Percentiles rank a stretch among this genome's conserved stretches.
phyloP scores from a whole-genome alignment of 2,329 filamentous ascomycete genomes.

The Dothistroma pini region DNA sequence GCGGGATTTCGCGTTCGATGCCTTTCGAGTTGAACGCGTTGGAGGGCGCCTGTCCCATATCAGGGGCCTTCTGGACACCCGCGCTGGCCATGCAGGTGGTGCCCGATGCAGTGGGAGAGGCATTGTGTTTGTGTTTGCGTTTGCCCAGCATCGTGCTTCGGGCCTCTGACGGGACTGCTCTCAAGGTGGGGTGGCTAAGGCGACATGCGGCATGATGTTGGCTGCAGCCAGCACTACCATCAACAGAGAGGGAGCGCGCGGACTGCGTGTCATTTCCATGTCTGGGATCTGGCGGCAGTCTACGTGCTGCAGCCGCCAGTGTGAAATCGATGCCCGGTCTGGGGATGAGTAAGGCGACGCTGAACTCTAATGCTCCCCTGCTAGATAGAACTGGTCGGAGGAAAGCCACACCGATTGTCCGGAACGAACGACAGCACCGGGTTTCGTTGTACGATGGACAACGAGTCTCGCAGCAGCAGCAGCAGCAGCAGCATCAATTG shows the following conservation, averaged over 20 bases:
- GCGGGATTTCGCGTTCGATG: constrained; percentile 22
- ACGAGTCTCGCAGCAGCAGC: no score
- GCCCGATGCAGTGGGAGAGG: background rate
- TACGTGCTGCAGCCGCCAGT: background rate
- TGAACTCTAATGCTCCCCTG: background rate
- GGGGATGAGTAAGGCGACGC: background rate
- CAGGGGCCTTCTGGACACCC: background rate
- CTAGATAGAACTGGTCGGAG: background rate
- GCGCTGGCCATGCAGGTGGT: background rate
- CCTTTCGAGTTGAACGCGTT: constrained; percentile 7
- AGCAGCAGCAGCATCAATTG: no score
- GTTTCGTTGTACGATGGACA: no score
- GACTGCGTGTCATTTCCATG: background rate
- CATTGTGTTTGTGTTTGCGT: background rate
- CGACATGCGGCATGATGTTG: background rate
- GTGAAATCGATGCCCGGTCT: background rate
- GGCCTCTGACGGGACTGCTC: background rate
- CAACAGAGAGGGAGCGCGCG: background rate
- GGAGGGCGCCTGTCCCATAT: constrained; percentile 10
- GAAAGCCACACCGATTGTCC: background rate
- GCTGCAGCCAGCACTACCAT: background rate
- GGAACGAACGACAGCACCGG: background rate
- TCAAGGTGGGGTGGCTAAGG: background rate
- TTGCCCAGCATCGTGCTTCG: constrained; percentile 9
- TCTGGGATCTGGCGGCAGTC: background rate